Evolutionary conservation across 345 rosid species (phyloP).

Genomic region (Dipteronia sinensis): DNA sequence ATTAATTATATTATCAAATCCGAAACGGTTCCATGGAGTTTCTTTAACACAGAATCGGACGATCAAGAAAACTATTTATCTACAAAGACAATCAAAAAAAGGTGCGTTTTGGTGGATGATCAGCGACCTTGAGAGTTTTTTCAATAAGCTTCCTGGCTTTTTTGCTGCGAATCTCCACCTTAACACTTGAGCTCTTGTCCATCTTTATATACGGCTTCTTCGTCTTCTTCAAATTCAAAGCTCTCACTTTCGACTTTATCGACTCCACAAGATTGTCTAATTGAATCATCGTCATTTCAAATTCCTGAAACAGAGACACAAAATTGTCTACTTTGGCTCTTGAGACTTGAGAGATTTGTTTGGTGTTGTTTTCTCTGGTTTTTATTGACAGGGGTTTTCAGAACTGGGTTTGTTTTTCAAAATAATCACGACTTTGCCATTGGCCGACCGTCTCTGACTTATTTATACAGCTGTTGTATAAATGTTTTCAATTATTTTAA

Average conservation of each 20-base stretch:
- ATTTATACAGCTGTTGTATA: too few relatives aligned
- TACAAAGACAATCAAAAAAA: conserved; percentile 28
- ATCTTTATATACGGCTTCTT: conserved; percentile 78
- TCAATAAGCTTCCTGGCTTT: conserved; percentile 78
- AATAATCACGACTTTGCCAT: conserved; percentile 38
- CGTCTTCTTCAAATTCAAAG: conserved; percentile 48
- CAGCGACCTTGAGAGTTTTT: conserved; percentile 79
- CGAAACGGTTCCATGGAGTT: conserved; percentile 20
- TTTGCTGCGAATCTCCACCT: conserved; percentile 90
- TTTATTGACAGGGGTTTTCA: neutral
- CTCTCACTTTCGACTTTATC: conserved; percentile 82
- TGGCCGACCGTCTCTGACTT: neutral
- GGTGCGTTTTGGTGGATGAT: conserved; percentile 67
- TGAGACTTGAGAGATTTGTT: conserved; percentile 16
- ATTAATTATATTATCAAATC: neutral
- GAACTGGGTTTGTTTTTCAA: conserved; percentile 22
- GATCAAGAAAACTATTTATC: neutral
- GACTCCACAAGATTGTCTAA: conserved; percentile 76
- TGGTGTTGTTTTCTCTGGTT: neutral
- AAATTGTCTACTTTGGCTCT: neutral
- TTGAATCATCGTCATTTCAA: conserved; percentile 60
- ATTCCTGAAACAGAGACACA: too few relatives aligned
- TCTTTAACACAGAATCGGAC: conserved; percentile 20
- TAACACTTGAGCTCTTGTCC: conserved; percentile 94
- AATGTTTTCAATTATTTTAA: too few relatives aligned